Evolutionary conservation across 352 stramenopile species (phyloP), one percentile per base, ranked within the genome.

Genomic region (Phytophthora quininea): DNA sequence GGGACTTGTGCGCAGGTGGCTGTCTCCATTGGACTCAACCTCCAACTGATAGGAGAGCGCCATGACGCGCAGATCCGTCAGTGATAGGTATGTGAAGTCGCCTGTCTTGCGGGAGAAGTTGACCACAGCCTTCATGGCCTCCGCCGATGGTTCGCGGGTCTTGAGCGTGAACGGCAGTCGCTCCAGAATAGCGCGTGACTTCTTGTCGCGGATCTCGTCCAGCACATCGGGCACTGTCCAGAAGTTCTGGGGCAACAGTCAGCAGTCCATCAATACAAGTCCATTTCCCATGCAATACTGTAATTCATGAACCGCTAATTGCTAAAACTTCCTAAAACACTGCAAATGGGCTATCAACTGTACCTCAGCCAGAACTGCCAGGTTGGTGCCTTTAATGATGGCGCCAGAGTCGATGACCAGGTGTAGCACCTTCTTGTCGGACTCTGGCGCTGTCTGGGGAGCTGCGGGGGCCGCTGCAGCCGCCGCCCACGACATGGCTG

Each of bases 141-240:
- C 86, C 8, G 80, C 74, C 43, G 89, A 96, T 31, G 89, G 89
- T 67, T 96, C 89, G 15, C 89, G 87, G 15, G 80, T 93, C 62
- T 91, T 59, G 47, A 96, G 70, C 55, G 76, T 82, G 68, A 95
- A 93, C 29, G 89, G 86, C 31, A 96, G 67, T 14, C 74, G 80
- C 48, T 93, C 80, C 38, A 96, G 62, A 48, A 91, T 74, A 12
- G 72, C 73, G 19, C 89, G 84, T 31, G 89, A 83, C 47, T 85
- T 87, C 62, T 88, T 88, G 69, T 96, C 89, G 12, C 88, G 88
- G 57, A 96, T 96, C 54, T 96, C 89, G 33, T 73, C 63, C 49
- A 96, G 58, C 61, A 96, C 89, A 78, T 96, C 89, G 3, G 82
- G 84, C 15, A 93, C 87, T 0, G 89, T 95, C 88, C 88, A 96